These are phyloP conservation scores for Bipolaris bicolor DNA, from an alignment of 2,329 filamentous ascomycete genomes.

Conservation along the genomic window DNA sequence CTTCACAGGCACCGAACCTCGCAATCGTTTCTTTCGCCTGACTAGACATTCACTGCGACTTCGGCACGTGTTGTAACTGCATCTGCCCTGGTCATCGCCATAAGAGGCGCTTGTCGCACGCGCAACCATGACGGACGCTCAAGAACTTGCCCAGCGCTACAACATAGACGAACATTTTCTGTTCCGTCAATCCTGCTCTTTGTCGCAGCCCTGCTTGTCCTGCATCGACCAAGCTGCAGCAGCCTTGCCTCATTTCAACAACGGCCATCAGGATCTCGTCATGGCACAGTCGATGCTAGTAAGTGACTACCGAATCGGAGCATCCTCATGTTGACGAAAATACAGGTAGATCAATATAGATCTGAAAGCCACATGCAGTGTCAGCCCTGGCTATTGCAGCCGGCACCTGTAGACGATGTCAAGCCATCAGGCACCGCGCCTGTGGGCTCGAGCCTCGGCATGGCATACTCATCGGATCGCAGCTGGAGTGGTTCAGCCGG, in stretches of 20 bases:
- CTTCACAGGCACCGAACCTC: slow-evolving; percentile 8
- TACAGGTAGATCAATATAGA: slow-evolving; percentile 18
- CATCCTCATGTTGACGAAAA: slow-evolving; percentile 4
- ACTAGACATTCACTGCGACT: slow-evolving; percentile 16
- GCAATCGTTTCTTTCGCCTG: neutral
- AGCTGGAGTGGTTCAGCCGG: slow-evolving; percentile 4
- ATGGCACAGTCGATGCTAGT: slow-evolving; percentile 29
- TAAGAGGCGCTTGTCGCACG: slow-evolving; percentile 12
- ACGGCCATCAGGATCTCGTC: slow-evolving; percentile 1
- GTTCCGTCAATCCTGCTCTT: slow-evolving; percentile 4
- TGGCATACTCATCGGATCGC: neutral
- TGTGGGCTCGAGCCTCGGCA: neutral
- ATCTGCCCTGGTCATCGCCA: slow-evolving; percentile 4
- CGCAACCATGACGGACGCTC: slow-evolving; percentile 24
- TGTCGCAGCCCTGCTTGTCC: slow-evolving; percentile 7
- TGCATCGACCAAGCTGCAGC: slow-evolving; percentile 7
- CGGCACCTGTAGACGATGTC: slow-evolving; percentile 7
- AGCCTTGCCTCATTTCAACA: neutral
- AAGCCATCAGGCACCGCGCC: neutral
- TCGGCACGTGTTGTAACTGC: slow-evolving; percentile 16
- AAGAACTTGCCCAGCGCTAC: slow-evolving; percentile 11
- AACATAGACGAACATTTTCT: slow-evolving; percentile 7
- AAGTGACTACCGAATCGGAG: slow-evolving; percentile 3
- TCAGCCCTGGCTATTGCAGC: slow-evolving; percentile 16
- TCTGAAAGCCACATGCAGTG: slow-evolving; percentile 7